Evolutionary conservation across 768 basidiomycete species (phyloP).

Genomic region (Suillus subalutaceus): DNA sequence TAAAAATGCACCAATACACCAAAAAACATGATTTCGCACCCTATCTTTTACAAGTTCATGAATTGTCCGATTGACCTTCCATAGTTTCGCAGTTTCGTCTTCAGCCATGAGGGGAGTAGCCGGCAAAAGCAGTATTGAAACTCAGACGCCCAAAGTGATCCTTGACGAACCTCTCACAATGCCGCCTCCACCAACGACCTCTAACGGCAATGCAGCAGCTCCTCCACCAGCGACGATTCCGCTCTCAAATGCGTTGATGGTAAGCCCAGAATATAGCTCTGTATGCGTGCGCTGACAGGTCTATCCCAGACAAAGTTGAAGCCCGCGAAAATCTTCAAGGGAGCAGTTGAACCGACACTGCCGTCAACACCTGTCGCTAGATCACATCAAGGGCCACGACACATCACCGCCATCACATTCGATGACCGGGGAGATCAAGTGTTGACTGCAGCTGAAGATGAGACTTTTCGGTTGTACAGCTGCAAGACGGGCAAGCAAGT

Average conservation of each 20-base stretch:
- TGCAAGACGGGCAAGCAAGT: conserved; percentile 94
- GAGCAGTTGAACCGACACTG: conserved; percentile 65
- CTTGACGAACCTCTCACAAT: conserved; percentile 22
- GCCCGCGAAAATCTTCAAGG: conserved; percentile 88
- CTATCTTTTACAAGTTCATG: conserved; percentile 96
- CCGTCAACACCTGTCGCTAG: conserved; percentile 47
- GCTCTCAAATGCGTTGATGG: conserved; percentile 56
- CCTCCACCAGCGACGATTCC: conserved; percentile 39
- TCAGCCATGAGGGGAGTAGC: conserved; percentile 55
- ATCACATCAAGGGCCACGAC: conserved; percentile 51
- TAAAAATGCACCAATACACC: background rate
- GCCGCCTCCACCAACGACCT: conserved; percentile 44
- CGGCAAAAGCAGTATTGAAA: conserved; percentile 47
- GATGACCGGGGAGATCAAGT: conserved; percentile 89
- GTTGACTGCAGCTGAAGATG: conserved; percentile 90
- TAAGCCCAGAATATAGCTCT: conserved; percentile 25
- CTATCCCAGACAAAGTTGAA: conserved; percentile 67
- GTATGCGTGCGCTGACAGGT: background rate
- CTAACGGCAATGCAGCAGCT: conserved; percentile 36
- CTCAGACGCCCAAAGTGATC: conserved; percentile 47
- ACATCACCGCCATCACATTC: conserved; percentile 88
- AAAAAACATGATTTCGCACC: conserved; percentile 49
- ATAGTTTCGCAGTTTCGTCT: conserved; percentile 86
- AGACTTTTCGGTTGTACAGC: conserved; percentile 87
- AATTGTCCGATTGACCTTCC: conserved; percentile 95